Percentiles rank a stretch among this genome's conserved stretches.
These are phyloP conservation scores for Singerocomus rubriflavus DNA, from an alignment of 1,284 basidiomycete genomes.

Conservation along the genomic window DNA sequence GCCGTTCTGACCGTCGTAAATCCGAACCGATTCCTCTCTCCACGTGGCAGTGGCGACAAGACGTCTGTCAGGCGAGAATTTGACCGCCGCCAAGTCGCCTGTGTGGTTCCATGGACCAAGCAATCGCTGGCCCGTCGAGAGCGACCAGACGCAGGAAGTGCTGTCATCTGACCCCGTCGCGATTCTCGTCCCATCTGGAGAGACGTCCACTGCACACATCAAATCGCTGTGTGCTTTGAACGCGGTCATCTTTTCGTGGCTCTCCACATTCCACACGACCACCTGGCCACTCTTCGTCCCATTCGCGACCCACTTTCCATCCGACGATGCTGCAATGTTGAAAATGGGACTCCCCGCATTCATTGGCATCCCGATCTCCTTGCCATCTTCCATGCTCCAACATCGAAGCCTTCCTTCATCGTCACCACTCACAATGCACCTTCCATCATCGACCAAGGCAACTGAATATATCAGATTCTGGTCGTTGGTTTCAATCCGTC, in stretches of 20 bases:
- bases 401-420: neutral
- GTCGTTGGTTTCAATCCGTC: neutral
- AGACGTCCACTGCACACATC: conserved; percentile 9
- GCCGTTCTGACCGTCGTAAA: conserved; percentile 3
- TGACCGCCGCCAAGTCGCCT: conserved; percentile 2
- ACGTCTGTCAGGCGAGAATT: conserved; percentile 12
- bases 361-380: conserved; percentile 5
- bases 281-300: conserved; percentile 4
- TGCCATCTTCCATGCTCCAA: conserved; percentile 9
- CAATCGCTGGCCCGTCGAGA: neutral
- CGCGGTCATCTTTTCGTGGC: neutral
- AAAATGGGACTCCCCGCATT: neutral
- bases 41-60: conserved; percentile 9
- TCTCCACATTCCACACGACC: conserved; percentile 8
- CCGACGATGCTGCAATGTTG: conserved; percentile 5
- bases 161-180: conserved; percentile 8
- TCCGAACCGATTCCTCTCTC: too few species aligned
- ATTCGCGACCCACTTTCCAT: conserved; percentile 13
- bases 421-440: conserved; percentile 3
- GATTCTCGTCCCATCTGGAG: conserved; percentile 6
- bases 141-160: conserved; percentile 8
- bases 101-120: neutral
- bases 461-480: neutral
- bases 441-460: conserved; percentile 1
- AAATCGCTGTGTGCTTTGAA: neutral